These are phyloP conservation scores for Actinomortierella ambigua DNA, from an alignment of 371 early-diverging fungal species.

Conservation along the genomic window DNA sequence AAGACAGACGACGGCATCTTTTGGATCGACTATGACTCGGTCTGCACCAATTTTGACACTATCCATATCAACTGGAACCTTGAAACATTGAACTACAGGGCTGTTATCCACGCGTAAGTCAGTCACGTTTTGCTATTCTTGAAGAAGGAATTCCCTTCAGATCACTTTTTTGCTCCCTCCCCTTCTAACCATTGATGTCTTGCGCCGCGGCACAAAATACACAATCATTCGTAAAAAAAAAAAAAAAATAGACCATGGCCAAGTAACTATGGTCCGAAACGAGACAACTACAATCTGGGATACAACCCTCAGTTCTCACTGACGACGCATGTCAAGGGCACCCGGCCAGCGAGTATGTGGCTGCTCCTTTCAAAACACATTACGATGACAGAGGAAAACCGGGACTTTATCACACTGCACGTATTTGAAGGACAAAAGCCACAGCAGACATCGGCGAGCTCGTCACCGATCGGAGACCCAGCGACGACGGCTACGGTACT, in stretches of 20 bases:
- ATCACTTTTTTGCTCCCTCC: too few relatives aligned
- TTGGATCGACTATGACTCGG: constrained; percentile 87
- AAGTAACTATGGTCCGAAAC: constrained; percentile 63
- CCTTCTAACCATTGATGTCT: too few relatives aligned
- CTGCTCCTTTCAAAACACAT: constrained; percentile 84
- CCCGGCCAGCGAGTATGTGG: constrained; percentile 71
- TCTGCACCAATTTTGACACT: constrained; percentile 77
- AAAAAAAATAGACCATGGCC: constrained; percentile 58
- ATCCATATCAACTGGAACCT: constrained; percentile 92
- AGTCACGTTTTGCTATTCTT: not conserved
- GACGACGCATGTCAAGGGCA: constrained; percentile 58
- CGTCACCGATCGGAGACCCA: constrained; percentile 9
- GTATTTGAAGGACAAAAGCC: constrained; percentile 70
- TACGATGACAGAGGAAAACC: constrained; percentile 78
- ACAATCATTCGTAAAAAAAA: too few relatives aligned
- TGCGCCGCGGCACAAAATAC: too few relatives aligned
- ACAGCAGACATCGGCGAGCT: constrained; percentile 3
- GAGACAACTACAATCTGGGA: constrained; percentile 70
- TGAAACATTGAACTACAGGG: constrained; percentile 38
- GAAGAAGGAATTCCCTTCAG: too few relatives aligned
- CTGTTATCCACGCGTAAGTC: constrained; percentile 52
- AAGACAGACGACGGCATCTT: constrained; percentile 64
- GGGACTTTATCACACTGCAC: constrained; percentile 85
- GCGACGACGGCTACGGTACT: constrained; percentile 8
- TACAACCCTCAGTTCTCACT: constrained; percentile 83